Percentiles rank a stretch among this genome's conserved stretches.
Evolutionary conservation across 495 filamentous ascomycete genomes (phyloP).

Genomic region (Hyaloscypha finlandica): DNA sequence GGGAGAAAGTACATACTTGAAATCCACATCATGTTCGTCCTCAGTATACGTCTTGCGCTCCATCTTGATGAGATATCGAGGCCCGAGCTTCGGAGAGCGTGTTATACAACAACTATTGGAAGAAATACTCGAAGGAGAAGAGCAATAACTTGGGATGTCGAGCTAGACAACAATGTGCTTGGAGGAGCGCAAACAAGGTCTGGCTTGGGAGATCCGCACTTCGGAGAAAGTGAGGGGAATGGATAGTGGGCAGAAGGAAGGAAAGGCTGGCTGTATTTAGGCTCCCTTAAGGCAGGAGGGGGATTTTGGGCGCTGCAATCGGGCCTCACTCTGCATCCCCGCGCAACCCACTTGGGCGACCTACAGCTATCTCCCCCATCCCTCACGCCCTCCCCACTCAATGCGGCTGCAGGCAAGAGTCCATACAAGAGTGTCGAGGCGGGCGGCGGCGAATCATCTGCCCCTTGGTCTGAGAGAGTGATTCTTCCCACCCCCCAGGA

Average conservation of each 20-base stretch:
- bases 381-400: neutral
- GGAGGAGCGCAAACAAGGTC: too few species aligned
- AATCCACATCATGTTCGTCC: constrained; percentile 25
- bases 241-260: neutral
- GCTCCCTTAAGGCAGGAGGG: neutral
- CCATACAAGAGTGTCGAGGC: neutral
- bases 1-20: constrained; percentile 13
- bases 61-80: neutral
- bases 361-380: constrained; percentile 5
- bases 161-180: neutral
- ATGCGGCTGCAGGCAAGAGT: constrained; percentile 1
- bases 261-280: neutral
- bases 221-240: neutral
- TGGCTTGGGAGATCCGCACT: neutral
- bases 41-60: constrained; percentile 2
- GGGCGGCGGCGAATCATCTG: neutral
- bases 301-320: constrained; percentile 1
- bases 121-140: neutral
- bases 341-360: constrained; percentile 9
- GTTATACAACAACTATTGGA: neutral
- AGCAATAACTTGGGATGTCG: neutral
- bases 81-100: neutral
- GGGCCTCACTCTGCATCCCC: constrained; percentile 6
- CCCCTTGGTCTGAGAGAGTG: neutral
- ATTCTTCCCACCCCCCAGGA: neutral